A percentile compares a stretch with the other conserved stretches of the same genome.
phyloP scores from a whole-genome alignment of 495 filamentous ascomycete genomes.

The Neurospora sp. region DNA sequence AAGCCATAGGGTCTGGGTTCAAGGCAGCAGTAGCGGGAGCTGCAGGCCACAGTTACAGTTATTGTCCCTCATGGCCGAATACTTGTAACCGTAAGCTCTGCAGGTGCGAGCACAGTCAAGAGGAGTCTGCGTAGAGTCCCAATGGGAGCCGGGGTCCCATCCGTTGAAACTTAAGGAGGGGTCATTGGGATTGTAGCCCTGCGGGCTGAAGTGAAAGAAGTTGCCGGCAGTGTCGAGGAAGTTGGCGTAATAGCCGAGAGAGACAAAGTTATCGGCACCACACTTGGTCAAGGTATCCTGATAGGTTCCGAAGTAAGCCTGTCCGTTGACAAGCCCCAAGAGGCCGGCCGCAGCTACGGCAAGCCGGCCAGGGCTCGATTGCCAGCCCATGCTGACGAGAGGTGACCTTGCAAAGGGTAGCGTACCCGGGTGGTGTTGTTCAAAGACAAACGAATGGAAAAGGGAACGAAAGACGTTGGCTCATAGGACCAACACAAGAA shows the following conservation, averaged over 20 bases:
- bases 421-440: neutral
- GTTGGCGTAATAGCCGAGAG: slow-evolving; percentile 13
- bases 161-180: slow-evolving; percentile 9
- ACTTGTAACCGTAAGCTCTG: slow-evolving; percentile 20
- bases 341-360: slow-evolving; percentile 18
- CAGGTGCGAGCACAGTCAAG: slow-evolving; percentile 16
- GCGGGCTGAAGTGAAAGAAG: slow-evolving; percentile 8
- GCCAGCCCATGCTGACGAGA: slow-evolving; percentile 16
- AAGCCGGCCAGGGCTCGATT: slow-evolving; percentile 10
- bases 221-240: neutral
- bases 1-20: neutral
- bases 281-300: slow-evolving; percentile 2
- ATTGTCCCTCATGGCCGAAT: slow-evolving; percentile 10
- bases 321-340: slow-evolving; percentile 12
- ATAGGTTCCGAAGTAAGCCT: slow-evolving; percentile 13
- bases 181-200: slow-evolving; percentile 4
- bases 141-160: slow-evolving; percentile 9
- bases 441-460: neutral
- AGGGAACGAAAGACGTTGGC: neutral
- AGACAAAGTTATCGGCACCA: slow-evolving; percentile 9
- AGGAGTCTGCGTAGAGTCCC: slow-evolving; percentile 16
- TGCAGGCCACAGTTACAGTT: slow-evolving; percentile 15
- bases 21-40: slow-evolving; percentile 2
- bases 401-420: neutral
- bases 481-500: neutral